phyloP scores from a whole-genome alignment of 164 flowering plant genomes.

The Amborella trichopoda region DNA sequence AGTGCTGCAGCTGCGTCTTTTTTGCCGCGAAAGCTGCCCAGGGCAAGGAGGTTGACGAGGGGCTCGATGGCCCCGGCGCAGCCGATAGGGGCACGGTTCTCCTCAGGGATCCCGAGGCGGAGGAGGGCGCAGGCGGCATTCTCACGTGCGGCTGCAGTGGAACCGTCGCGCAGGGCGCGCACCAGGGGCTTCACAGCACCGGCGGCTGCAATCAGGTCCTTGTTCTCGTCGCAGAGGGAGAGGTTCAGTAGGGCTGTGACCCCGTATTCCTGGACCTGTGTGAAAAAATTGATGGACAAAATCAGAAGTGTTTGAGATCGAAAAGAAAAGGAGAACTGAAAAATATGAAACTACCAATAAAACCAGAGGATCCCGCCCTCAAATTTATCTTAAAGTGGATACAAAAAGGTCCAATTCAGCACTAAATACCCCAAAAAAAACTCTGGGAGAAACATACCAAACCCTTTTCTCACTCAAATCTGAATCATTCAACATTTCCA shows the following conservation, averaged over 20 bases:
- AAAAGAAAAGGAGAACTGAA: no score
- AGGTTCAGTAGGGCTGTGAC: slow-evolving; percentile 76
- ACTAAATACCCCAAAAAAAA: no score
- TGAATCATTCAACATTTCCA: no score
- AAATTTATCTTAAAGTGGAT: no score
- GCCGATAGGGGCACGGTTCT: slow-evolving; percentile 55
- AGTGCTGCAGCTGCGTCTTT: slow-evolving; percentile 84
- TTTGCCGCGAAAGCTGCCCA: slow-evolving; percentile 59
- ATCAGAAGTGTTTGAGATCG: no score
- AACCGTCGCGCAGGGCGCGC: slow-evolving; percentile 44
- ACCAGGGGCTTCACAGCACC: slow-evolving; percentile 77
- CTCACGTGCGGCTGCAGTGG: slow-evolving; percentile 60
- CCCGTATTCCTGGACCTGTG: slow-evolving; percentile 66
- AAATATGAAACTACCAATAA: no score
- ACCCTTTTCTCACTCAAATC: no score
- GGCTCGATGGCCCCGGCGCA: slow-evolving; percentile 77
- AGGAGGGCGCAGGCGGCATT: slow-evolving; percentile 89
- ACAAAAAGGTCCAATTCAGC: no score
- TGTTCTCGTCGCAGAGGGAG: slow-evolving; percentile 71
- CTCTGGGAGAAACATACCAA: no score
- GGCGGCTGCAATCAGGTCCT: slow-evolving; percentile 36
- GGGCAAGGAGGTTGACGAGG: slow-evolving; percentile 48
- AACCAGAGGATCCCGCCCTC: no score
- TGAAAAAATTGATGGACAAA: no score
- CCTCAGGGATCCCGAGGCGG: slow-evolving; percentile 56